Base-by-base conservation (phyloP, 192 early-diverging fungal genomes). In the Diversispora epigaea region DNA sequence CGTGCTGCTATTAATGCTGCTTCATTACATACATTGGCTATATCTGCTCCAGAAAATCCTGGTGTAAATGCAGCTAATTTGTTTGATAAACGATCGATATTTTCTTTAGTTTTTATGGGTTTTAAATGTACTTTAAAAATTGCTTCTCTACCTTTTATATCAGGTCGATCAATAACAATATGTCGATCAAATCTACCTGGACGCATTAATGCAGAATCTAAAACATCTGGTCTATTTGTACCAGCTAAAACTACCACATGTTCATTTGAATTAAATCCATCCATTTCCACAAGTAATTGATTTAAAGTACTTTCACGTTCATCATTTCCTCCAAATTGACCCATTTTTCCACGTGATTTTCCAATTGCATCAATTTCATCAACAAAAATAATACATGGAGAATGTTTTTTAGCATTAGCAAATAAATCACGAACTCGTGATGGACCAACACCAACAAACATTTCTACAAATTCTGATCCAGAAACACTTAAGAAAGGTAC, bases 311-410 rank as follows among this genome's bases (percentile, higher is more conserved):
- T 91, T 82, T 99, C 97, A 22, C 97, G 92, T 86, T 99, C 97
- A 78, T 99, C 97, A 80, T 99, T 97, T 56, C 96, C 95, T 50
- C 97, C 97, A 77, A 93, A 83, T 76, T 91, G 87, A 14, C 91
- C 93, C 60, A 89, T 89, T 73, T 91, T 90, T 25, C 94, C 94
- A 76, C 97, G 91, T n/a, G 97, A 93, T 85, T 99, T 99, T 57
- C 97, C 97, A 69, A 99, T 98, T 17, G 97, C 97, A 83, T 99
- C 97, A 76, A 99, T 99, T 85, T 99, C 97, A 72, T 99, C 97
- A 25, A 99, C 96, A 85, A 99, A 99, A 78, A 99, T 96, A 68
- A 99, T 99, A 86, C 96, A 97, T 12, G 98, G 98, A 8, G 95
- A 87, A 76, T 95, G 89, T 86, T 98, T 98, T 85, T 97, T 97